Conservation (phyloP, 2,329 filamentous ascomycete species). For the Zarea fungicola region DNA sequence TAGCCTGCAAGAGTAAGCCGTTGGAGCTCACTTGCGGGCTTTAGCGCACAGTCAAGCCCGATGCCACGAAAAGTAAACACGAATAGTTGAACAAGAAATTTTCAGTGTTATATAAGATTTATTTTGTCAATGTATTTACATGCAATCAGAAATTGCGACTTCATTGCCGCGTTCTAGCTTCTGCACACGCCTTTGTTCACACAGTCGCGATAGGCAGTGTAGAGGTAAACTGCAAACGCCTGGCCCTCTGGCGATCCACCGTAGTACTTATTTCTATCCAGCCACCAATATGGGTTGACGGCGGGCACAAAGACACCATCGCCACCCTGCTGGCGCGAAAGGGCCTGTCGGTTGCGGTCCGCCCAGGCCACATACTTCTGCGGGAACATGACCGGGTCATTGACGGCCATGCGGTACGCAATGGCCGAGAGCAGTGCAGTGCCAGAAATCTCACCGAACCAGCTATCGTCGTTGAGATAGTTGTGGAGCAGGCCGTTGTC, state of each 20-base stretch:
- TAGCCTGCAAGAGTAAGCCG: no score
- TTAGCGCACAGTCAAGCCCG: no score
- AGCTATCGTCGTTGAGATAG: constrained; percentile 14
- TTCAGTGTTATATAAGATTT: no score
- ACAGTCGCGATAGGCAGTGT: constrained; percentile 15
- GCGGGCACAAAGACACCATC: constrained; percentile 11
- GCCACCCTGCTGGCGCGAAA: constrained; percentile 4
- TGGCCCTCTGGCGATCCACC: constrained; percentile 15
- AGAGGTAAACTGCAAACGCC: constrained; percentile 13
- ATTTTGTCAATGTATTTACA: no score
- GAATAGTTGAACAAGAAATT: no score
- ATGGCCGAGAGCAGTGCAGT: constrained; percentile 14
- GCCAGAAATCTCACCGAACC: constrained; percentile 16
- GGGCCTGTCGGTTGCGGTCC: constrained; percentile 6
- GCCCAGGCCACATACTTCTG: constrained; percentile 14
- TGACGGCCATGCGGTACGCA: constrained; percentile 16
- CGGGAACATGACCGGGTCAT: constrained; percentile 14
- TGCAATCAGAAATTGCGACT: not conserved
- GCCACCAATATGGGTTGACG: constrained; percentile 14
- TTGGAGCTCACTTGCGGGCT: no score
- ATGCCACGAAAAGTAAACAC: no score
- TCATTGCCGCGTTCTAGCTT: not conserved
- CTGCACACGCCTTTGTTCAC: constrained; percentile 9
- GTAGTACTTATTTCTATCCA: constrained; percentile 12
- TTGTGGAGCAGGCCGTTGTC: constrained; percentile 13